Conservation (phyloP, 1,284 basidiomycete genomes). For the Trametes versicolor region DNA sequence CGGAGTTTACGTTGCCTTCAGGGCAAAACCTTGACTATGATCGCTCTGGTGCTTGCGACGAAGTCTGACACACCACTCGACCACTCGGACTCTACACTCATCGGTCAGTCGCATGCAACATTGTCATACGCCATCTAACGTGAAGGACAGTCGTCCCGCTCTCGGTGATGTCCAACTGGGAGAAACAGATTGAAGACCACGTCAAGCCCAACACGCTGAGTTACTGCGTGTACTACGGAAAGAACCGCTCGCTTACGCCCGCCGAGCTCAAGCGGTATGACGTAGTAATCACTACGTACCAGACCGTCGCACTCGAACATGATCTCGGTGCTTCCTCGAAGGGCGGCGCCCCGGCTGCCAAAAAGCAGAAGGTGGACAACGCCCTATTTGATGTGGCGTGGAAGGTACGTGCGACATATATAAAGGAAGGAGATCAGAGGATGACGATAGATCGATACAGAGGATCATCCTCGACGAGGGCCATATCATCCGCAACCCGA, state of each 20-base stretch:
- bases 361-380: conserved; percentile 64
- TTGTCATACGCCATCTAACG: conserved; percentile 1
- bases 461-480: conserved; percentile 90
- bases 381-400: conserved; percentile 77
- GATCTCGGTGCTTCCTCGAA: conserved; percentile 38
- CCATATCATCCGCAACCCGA: conserved; percentile 86
- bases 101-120: conserved; percentile 61
- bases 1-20: conserved; percentile 38
- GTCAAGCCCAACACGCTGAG: conserved; percentile 65
- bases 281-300: conserved; percentile 92
- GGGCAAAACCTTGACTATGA: conserved; percentile 89
- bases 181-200: conserved; percentile 87
- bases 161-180: conserved; percentile 92
- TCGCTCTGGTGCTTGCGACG: conserved; percentile 80
- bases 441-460: conserved; percentile 44
- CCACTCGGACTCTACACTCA: conserved; percentile 76
- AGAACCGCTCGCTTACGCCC: conserved; percentile 67
- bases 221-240: conserved; percentile 77
- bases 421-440: background rate
- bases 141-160: conserved; percentile 86
- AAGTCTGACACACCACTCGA: conserved; percentile 66
- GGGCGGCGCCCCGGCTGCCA: conserved; percentile 52
- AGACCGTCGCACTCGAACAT: conserved; percentile 69
- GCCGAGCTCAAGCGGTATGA: conserved; percentile 75
- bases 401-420: conserved; percentile 62